Base-by-base conservation (phyloP, 2,329 filamentous ascomycete species). In the Verticillium nubilum region DNA sequence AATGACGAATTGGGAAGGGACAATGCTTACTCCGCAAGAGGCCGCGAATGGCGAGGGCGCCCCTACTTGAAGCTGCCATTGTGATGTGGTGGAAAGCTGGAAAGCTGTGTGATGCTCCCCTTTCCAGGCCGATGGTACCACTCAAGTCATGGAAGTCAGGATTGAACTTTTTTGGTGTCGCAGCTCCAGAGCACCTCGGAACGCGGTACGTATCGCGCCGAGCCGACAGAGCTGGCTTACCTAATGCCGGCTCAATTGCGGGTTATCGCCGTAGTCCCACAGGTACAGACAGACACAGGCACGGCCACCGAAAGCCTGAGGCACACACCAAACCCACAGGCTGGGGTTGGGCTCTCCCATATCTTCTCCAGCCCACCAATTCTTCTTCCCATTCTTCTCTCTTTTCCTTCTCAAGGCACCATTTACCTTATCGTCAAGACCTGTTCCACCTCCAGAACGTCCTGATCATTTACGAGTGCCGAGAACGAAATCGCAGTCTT, bases 371-470 rank as follows among this genome's bases (percentile, higher is more conserved):
- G 19, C 23, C 29, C 50, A 58, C 58, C 26, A 27, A 23, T 35
- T 42, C 59, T 26, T 59, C 28, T 58, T 57, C 28, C 29, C 29
- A 58, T 59, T 62, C 67, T 69, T 63, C 66, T 64, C 67, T 68
- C 65, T 61, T 69, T 69, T 70, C 67, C 73, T 75, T 65, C 66
- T 74, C 79, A 83, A 80, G 89, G 89, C 90, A 89, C 85, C 79
- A 83, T 85, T 47, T 87, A 88, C 92, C 93, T 97, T 97, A 97
- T 97, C 93, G 85, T 93, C 91, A 92, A 87, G 85, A 87, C 81
- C 84, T 81, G 80, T 80, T 76, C 78, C 73, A 76, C 75, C 77
- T 79, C 86, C 83, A 89, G 82, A 84, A 87, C 84, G 86, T 88
- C 84, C 84, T 91, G 92, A 93, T 87, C 93, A 97, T 97, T 95